phyloP scores from a whole-genome alignment of 1,284 basidiomycete genomes.

The Apiotrichum domesticum region DNA sequence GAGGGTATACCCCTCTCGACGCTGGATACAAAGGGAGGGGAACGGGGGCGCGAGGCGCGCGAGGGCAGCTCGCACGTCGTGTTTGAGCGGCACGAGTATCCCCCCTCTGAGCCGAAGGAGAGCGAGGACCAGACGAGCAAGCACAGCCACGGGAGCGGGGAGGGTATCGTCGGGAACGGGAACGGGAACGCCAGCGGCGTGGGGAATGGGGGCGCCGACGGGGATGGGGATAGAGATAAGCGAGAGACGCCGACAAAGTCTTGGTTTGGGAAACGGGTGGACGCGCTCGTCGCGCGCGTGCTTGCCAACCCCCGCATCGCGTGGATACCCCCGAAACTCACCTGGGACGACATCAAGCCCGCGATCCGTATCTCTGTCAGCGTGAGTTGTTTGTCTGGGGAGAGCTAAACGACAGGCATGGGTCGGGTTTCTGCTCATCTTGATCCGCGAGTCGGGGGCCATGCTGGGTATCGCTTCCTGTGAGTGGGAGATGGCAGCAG shows the following conservation, averaged over 20 bases:
- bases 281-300: neutral
- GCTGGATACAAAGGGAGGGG: no score
- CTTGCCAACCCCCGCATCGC: slow-evolving; percentile 6
- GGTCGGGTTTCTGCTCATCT: slow-evolving; percentile 38
- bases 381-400: slow-evolving; percentile 19
- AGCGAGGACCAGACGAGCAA: neutral
- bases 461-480: slow-evolving; percentile 40
- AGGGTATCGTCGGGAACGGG: neutral
- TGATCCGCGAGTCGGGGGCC: slow-evolving; percentile 33
- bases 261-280: no score
- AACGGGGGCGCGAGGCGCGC: neutral
- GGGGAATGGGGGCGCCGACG: neutral
- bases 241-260: neutral
- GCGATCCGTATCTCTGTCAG: slow-evolving; percentile 37
- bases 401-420: slow-evolving; percentile 29
- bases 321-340: slow-evolving; percentile 38
- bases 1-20: no score
- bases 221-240: neutral
- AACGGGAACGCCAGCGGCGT: neutral
- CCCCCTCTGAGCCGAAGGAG: neutral
- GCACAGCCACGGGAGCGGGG: neutral
- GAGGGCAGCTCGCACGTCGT: neutral
- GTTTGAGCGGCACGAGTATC: neutral
- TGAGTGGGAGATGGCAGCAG: slow-evolving; percentile 11
- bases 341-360: slow-evolving; percentile 31